phyloP scores from a whole-genome alignment of 768 basidiomycete genomes.

The Tubosaeta sp. region DNA sequence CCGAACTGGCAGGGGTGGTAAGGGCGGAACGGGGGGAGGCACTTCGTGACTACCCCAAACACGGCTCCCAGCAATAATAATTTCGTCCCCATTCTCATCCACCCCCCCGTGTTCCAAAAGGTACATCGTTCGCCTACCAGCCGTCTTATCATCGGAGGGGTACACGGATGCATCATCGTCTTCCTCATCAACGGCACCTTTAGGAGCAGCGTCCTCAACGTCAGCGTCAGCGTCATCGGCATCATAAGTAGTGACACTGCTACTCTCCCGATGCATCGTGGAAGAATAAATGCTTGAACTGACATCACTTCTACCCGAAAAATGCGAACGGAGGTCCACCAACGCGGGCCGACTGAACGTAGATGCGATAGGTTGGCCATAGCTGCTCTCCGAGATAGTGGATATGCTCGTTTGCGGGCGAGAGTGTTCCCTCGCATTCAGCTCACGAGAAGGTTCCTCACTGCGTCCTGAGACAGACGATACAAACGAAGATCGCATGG shows the following conservation, averaged over 20 bases:
- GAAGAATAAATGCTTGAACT: slow-evolving; percentile 17
- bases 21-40: slow-evolving; percentile 21
- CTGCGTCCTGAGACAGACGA: slow-evolving; percentile 19
- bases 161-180: slow-evolving; percentile 30
- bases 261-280: slow-evolving; percentile 13
- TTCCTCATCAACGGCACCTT: slow-evolving; percentile 13
- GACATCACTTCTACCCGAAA: slow-evolving; percentile 17
- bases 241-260: slow-evolving; percentile 17
- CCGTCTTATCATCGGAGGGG: slow-evolving; percentile 29
- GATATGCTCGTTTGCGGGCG: slow-evolving; percentile 23
- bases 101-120: slow-evolving; percentile 26
- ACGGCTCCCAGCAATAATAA: slow-evolving; percentile 15
- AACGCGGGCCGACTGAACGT: not conserved
- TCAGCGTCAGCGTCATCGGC: slow-evolving; percentile 24
- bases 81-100: slow-evolving; percentile 21
- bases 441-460: slow-evolving; percentile 7
- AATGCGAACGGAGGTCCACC: slow-evolving; percentile 11
- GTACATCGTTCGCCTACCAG: slow-evolving; percentile 33
- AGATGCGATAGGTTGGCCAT: slow-evolving; percentile 12
- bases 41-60: slow-evolving; percentile 16
- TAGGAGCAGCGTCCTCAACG: slow-evolving; percentile 11
- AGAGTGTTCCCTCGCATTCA: slow-evolving; percentile 6
- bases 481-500: slow-evolving; percentile 23
- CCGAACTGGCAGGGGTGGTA: slow-evolving; percentile 11
- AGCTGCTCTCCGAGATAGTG: slow-evolving; percentile 16